Conservation (phyloP, 306 rosid species). For the Vigna trinervia region DNA sequence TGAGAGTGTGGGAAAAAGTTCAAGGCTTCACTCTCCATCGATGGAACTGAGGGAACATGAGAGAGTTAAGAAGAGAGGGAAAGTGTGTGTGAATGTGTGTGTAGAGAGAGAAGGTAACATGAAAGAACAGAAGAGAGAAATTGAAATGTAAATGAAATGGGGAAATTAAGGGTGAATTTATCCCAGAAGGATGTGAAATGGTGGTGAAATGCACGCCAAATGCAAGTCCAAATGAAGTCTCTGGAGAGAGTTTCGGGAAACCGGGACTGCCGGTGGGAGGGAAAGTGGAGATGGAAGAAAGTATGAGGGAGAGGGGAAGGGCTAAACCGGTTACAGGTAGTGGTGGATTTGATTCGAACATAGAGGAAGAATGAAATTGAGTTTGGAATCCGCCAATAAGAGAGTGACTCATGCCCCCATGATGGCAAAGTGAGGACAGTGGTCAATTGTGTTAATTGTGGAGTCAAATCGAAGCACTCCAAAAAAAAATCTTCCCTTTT, state of each 20-base stretch:
- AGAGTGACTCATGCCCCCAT: slow-evolving; percentile 2
- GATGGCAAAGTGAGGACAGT: slow-evolving; percentile 31
- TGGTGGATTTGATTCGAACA: slow-evolving; percentile 34
- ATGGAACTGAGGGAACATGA: slow-evolving; percentile 53
- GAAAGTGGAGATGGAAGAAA: not conserved
- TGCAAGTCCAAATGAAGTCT: slow-evolving; percentile 62
- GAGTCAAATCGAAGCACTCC: slow-evolving; percentile 40
- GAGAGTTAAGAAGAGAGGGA: slow-evolving; percentile 30
- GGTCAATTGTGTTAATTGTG: slow-evolving; percentile 38
- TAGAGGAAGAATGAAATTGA: slow-evolving; percentile 29
- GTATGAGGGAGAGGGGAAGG: not conserved
- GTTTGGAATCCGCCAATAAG: slow-evolving; percentile 41
- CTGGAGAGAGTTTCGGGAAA: slow-evolving; percentile 7
- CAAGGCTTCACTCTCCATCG: slow-evolving; percentile 62
- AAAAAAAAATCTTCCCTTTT: not conserved
- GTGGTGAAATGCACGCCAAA: slow-evolving; percentile 69
- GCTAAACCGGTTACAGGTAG: slow-evolving; percentile 40
- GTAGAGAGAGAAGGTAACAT: slow-evolving; percentile 50
- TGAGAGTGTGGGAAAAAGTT: not conserved
- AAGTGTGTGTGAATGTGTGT: not conserved
- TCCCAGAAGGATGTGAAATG: slow-evolving; percentile 50
- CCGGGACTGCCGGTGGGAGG: slow-evolving; percentile 45
- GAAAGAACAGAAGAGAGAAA: slow-evolving; percentile 33
- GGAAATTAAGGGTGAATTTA: slow-evolving; percentile 51
- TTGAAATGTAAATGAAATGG: slow-evolving; percentile 52